Conservation (phyloP, 176 grass and related monocot genomes). For the Cenchrus purpureus region DNA sequence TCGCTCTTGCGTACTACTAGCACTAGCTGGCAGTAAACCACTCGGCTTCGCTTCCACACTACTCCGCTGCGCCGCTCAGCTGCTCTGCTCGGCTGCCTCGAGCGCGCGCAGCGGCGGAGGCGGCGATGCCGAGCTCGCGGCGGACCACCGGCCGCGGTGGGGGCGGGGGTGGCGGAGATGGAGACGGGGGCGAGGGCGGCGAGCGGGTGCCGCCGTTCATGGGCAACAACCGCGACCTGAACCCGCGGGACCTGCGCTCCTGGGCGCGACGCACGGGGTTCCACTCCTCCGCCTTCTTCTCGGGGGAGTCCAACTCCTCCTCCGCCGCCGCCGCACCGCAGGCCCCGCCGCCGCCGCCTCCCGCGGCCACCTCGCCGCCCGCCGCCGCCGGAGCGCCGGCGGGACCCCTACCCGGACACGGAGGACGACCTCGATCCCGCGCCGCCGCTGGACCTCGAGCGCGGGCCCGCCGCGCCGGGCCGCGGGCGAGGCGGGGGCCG, state of each 20-base stretch:
- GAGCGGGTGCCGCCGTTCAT: constrained; percentile 72
- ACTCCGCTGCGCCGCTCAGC: constrained; percentile 38
- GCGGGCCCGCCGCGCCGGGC: not conserved
- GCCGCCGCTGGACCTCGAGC: constrained; percentile 49
- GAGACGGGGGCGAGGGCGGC: not conserved
- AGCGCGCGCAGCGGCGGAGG: not conserved
- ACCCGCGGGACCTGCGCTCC: constrained; percentile 77
- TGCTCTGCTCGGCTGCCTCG: no score
- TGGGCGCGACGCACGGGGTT: constrained; percentile 95
- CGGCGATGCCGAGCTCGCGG: constrained; percentile 33
- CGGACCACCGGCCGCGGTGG: constrained; percentile 21
- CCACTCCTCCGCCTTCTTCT: constrained; percentile 62
- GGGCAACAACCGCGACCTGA: constrained; percentile 71
- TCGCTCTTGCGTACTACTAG: constrained; percentile 10
- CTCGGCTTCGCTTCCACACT: constrained; percentile 46
- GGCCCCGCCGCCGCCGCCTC: constrained; percentile 15
- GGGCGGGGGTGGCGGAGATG: no score
- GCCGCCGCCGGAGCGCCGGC: constrained; percentile 17
- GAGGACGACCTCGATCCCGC: constrained; percentile 36
- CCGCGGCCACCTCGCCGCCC: constrained; percentile 28
- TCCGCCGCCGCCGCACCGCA: constrained; percentile 16
- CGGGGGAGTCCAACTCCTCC: constrained; percentile 57
- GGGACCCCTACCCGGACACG: not conserved
- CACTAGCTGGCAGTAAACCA: not conserved
- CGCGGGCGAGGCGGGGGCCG: not conserved